Percentiles rank a stretch among this genome's conserved stretches.
Evolutionary conservation across 306 rosid genomes (phyloP).

Genomic region (Gillenia trifoliata): DNA sequence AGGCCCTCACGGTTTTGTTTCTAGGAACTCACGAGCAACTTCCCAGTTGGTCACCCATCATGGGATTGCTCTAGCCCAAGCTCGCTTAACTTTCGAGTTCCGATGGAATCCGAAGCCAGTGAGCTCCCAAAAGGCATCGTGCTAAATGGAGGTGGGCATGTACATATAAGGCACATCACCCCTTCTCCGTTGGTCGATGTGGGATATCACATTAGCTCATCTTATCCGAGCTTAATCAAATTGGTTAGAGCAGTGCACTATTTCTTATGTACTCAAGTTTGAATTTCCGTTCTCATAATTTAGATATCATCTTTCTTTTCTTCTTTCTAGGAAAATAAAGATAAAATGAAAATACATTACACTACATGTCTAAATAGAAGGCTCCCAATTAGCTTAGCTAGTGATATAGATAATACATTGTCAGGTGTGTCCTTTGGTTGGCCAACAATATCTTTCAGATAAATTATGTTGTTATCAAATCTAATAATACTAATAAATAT

Average conservation of each 20-base stretch:
- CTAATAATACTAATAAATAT: not conserved
- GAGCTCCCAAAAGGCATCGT: too few species aligned
- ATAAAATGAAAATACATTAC: not conserved
- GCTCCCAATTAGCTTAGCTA: constrained; percentile 5
- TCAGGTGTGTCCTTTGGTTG: constrained; percentile 15
- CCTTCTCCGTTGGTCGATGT: too few species aligned
- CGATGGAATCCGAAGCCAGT: too few species aligned
- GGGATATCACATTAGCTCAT: not conserved
- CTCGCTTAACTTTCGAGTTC: too few species aligned
- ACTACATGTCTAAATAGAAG: not conserved
- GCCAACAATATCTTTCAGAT: constrained; percentile 9
- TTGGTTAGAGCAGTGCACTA: not conserved
- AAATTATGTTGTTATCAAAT: constrained; percentile 17
- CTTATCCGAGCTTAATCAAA: not conserved
- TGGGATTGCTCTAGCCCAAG: too few species aligned
- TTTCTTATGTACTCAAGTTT: too few species aligned
- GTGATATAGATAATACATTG: not conserved
- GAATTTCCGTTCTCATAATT: not conserved
- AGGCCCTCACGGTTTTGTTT: too few species aligned
- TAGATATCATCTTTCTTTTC: not conserved
- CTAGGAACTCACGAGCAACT: too few species aligned
- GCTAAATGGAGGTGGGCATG: too few species aligned
- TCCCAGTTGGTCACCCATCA: too few species aligned
- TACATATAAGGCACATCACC: too few species aligned
- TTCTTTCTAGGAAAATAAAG: not conserved